Conservation (phyloP, 2,329 filamentous ascomycete species). For the Berkeleyomyces rouxiae region DNA sequence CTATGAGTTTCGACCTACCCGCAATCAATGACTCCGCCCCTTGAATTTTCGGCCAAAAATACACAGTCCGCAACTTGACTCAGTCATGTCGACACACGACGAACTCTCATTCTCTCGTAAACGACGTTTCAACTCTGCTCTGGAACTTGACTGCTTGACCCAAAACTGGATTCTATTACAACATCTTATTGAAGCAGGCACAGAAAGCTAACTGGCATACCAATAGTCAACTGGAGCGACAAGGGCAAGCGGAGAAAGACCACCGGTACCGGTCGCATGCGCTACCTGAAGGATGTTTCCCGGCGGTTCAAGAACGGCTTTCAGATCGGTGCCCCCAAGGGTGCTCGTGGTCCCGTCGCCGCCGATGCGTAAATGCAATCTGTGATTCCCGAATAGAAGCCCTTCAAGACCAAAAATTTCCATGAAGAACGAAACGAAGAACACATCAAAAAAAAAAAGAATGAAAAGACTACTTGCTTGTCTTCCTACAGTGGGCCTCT, state of each 20-base stretch:
- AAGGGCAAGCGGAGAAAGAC: conserved; percentile 99
- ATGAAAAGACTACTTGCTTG: conserved; percentile 5
- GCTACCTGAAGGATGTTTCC: conserved; percentile 81
- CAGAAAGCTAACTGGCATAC: conserved; percentile 3
- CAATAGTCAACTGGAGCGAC: conserved; percentile 94
- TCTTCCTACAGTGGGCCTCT: conserved; percentile 1
- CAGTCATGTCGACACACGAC: not conserved
- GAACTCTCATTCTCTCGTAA: not conserved
- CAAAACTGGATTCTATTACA: not conserved
- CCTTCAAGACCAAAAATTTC: conserved; percentile 16
- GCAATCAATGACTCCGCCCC: too few relatives aligned
- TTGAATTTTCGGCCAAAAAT: too few relatives aligned
- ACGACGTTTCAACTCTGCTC: not conserved
- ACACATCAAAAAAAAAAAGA: conserved; percentile 10
- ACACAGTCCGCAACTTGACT: too few relatives aligned
- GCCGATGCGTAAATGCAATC: conserved; percentile 21
- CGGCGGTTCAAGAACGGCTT: conserved; percentile 97
- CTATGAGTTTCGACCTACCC: too few relatives aligned
- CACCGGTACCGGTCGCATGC: conserved; percentile 89
- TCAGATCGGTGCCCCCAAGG: conserved; percentile 77
- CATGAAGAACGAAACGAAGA: conserved; percentile 10
- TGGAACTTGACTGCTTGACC: not conserved
- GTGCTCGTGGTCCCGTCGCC: conserved; percentile 48
- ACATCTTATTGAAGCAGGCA: not conserved
- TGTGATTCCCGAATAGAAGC: conserved; percentile 15